Evolutionary conservation across 2,329 filamentous ascomycete genomes (phyloP), one percentile per base, ranked within the genome.

Genomic region (Verticillium nubilum): DNA sequence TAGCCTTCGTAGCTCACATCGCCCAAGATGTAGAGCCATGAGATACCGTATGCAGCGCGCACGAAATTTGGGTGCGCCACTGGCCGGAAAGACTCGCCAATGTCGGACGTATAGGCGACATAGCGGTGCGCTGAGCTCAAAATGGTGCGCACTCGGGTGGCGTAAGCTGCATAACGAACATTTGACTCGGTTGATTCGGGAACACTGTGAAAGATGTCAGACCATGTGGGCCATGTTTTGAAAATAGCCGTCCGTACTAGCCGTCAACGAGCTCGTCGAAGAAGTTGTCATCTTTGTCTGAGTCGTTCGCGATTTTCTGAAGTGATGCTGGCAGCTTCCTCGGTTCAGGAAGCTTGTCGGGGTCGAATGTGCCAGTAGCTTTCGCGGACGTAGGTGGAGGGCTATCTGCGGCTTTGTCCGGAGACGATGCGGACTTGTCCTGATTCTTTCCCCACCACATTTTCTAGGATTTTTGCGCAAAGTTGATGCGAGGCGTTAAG

Each of bases 1-100:
- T 97, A 98, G 5, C 95, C 94, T 74, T 99, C 95, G 70, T 97
- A 88, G 33, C 84, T 82, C 54, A 98, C 94, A 70, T 99, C 95
- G 55, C 95, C 94, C 15, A 92, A 75, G 25, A 99, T 84, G 70
- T 99, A 99, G 12, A 90, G 80, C 95, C 95, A 98, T 2, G 91
- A 96, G 50, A 99, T 80, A 55, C 86, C 94, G 70, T 99, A 99
- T 5, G 95, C 95, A 54, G 85, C 80, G 61, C 88, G 85, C 12
- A 99, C 89, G 3, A 96, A 76, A 68, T 82, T 87, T 0, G 92
- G 94, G 71, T 97, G 93, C 4, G 94, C 93, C 42, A 99, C 84
- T 0, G 95, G 95, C 2, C 95, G 86, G 76, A 99, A 99, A 0
- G 91, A 96, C 75, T 99, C 95, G 72, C 95, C 95, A 64, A 99